A percentile compares a stretch with the other conserved stretches of the same genome.
Conservation (phyloP, 495 filamentous ascomycete species). For the Talaromyces ruber region DNA sequence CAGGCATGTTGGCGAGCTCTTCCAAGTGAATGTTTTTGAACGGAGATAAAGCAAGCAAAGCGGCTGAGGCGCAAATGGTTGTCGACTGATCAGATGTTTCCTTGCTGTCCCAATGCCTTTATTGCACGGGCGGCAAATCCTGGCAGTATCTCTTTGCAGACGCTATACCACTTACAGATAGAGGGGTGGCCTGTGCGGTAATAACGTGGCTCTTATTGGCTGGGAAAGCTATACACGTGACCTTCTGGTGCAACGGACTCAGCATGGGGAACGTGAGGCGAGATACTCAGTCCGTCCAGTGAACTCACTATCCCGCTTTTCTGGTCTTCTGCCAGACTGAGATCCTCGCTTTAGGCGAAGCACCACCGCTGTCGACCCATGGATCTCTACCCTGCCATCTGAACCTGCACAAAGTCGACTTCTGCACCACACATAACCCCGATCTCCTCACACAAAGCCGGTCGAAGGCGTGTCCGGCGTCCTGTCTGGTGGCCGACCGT, state of each 20-base stretch:
- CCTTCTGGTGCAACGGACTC: not conserved
- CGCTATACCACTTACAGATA: not conserved
- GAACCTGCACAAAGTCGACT: not conserved
- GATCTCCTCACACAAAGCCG: not conserved
- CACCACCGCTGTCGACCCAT: not conserved
- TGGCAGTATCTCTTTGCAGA: not conserved
- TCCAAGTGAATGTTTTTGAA: not conserved
- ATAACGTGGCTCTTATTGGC: not conserved
- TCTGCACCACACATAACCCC: not conserved
- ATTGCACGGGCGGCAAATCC: not conserved
- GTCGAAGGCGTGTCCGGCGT: slow-evolving; percentile 1
- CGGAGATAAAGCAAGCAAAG: not conserved
- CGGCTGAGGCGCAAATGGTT: not conserved
- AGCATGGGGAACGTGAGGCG: not conserved
- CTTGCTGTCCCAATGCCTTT: not conserved
- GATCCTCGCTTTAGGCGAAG: not conserved
- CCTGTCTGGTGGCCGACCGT: slow-evolving; percentile 4
- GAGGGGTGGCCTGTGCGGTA: not conserved
- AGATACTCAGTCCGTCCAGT: not conserved
- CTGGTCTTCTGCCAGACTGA: not conserved
- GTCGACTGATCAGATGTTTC: not conserved
- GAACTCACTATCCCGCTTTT: not conserved
- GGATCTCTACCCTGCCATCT: not conserved
- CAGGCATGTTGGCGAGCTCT: slow-evolving; percentile 47
- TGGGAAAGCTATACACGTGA: not conserved